Percentiles rank a stretch among this genome's conserved stretches.
Conservation (phyloP, 176 grass and related monocot genomes). For the Phragmites australis region DNA sequence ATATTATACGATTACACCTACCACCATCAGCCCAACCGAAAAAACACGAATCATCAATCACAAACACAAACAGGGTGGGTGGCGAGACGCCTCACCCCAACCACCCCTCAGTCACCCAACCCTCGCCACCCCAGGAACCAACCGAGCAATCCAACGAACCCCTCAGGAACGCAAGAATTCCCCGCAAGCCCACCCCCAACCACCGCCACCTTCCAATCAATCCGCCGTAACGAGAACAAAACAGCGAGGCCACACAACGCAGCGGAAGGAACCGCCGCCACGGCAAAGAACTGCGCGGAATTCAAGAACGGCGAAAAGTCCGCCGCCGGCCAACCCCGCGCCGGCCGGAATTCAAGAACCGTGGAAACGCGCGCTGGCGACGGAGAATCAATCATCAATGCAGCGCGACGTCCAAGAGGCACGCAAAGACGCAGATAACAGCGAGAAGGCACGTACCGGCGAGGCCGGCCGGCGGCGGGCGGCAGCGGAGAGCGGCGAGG, state of each 20-base stretch:
- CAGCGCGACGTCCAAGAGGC: conserved; percentile 20
- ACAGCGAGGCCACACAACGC: not conserved
- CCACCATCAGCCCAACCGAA: not conserved
- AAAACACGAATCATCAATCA: conserved; percentile 25
- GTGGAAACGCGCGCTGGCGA: not conserved
- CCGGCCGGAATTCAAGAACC: conserved; percentile 14
- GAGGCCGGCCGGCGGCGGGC: conserved; percentile 8
- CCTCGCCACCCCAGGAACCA: conserved; percentile 8
- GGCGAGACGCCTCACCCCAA: conserved; percentile 28
- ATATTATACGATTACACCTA: conserved; percentile 3
- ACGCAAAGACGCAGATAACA: not conserved
- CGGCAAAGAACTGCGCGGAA: not conserved
- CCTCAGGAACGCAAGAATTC: conserved; percentile 25
- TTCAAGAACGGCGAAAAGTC: not conserved
- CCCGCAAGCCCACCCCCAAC: conserved; percentile 35
- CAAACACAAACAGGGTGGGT: conserved; percentile 24
- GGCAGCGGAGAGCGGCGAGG: not conserved
- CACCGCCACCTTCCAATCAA: conserved; percentile 64
- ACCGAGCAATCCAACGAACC: conserved; percentile 25
- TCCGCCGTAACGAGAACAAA: conserved; percentile 20
- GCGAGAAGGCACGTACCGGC: conserved; percentile 33
- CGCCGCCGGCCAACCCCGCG: not conserved
- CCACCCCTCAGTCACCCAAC: conserved; percentile 24
- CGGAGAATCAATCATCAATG: conserved; percentile 21
- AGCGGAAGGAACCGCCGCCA: not conserved